Conservation (phyloP, 2,329 filamentous ascomycete genomes). For the Cytospora chrysosperma region DNA sequence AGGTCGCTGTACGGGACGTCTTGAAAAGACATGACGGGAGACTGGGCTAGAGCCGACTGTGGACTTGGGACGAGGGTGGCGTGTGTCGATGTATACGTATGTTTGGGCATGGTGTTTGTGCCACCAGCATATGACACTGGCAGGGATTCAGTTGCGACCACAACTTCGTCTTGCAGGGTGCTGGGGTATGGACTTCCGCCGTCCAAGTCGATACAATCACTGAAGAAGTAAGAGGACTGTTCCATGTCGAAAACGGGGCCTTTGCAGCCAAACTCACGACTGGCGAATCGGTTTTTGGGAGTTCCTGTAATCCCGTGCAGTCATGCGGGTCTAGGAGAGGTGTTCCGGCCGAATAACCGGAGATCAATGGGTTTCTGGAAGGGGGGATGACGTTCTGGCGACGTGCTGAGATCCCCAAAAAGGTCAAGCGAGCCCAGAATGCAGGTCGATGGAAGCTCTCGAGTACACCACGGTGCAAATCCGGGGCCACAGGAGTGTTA, state of each 20-base stretch:
- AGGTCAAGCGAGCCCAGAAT: not conserved
- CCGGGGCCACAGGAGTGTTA: not conserved
- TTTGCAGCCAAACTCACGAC: constrained; percentile 13
- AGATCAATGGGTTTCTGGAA: not conserved
- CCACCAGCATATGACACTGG: not conserved
- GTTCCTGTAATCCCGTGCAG: not conserved
- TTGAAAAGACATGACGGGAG: constrained; percentile 11
- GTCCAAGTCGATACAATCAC: constrained; percentile 28
- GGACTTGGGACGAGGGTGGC: constrained; percentile 2
- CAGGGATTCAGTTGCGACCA: not conserved
- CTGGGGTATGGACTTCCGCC: constrained; percentile 26
- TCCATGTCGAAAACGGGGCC: constrained; percentile 26
- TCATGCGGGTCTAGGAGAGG: not conserved
- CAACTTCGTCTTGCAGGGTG: constrained; percentile 21
- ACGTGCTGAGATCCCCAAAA: not conserved
- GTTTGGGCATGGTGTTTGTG: not conserved
- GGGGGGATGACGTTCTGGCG: not conserved
- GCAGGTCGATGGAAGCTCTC: not conserved
- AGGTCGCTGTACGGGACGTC: constrained; percentile 2
- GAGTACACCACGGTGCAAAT: not conserved
- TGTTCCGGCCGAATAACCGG: constrained; percentile 1
- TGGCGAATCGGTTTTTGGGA: constrained; percentile 6
- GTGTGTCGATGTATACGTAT: not conserved
- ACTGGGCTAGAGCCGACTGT: constrained; percentile 5
- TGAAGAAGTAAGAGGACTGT: constrained; percentile 28